phyloP scores from a whole-genome alignment of 1,284 basidiomycete species.

The Takashimella koratensis region DNA sequence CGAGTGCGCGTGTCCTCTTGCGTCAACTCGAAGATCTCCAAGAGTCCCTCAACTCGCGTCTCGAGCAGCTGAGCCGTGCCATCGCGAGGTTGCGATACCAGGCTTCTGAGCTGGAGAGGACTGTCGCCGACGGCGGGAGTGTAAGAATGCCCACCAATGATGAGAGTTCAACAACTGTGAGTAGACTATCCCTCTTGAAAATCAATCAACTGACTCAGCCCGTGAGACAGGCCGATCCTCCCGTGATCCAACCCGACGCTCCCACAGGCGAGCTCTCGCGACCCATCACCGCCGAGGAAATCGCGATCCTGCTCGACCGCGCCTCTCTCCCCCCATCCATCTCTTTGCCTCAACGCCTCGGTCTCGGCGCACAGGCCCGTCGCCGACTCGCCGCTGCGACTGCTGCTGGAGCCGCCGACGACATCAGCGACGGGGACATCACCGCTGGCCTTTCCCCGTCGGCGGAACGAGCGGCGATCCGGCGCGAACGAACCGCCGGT shows the following conservation, averaged over 20 bases:
- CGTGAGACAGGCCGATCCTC: too few relatives aligned
- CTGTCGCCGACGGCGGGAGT: conserved; percentile 6
- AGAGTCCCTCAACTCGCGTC: conserved; percentile 23
- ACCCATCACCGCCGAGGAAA: conserved; percentile 13
- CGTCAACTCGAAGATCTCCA: conserved; percentile 31
- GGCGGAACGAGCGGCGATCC: background rate
- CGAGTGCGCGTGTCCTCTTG: conserved; percentile 19
- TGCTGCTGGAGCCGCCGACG: conserved; percentile 1
- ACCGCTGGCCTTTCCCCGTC: background rate
- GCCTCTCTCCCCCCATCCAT: conserved; percentile 9
- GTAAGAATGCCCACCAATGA: background rate
- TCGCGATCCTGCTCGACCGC: conserved; percentile 9
- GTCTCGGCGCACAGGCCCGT: background rate
- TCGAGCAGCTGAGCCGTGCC: conserved; percentile 28
- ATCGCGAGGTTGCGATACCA: conserved; percentile 30
- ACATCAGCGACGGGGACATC: background rate
- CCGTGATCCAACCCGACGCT: too few relatives aligned
- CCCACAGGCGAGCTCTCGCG: background rate
- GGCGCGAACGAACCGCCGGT: background rate
- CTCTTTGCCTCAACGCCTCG: background rate
- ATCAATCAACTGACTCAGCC: too few relatives aligned
- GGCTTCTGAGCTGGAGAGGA: conserved; percentile 27
- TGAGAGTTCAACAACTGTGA: background rate
- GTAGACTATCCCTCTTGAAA: background rate
- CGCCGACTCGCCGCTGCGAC: background rate